These are phyloP conservation scores for Paramecium tetraurelia DNA, from an alignment of 73 alveolate genomes.

Conservation along the genomic window DNA sequence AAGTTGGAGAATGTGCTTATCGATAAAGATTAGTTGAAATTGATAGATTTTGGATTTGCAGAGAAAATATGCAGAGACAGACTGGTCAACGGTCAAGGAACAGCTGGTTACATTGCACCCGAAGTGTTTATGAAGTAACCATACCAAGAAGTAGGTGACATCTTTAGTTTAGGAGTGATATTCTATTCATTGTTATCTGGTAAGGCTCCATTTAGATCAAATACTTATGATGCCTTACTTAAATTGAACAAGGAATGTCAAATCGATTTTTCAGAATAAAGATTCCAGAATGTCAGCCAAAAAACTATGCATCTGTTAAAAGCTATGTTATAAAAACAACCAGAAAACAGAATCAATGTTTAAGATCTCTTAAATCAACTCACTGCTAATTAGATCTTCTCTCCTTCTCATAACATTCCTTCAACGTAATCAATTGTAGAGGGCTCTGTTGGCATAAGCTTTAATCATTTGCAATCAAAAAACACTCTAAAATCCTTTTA, in stretches of 20 bases:
- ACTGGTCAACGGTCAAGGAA: slow-evolving; percentile 53
- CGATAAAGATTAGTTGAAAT: slow-evolving; percentile 66
- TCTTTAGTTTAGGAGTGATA: slow-evolving; percentile 72
- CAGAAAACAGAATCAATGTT: not conserved
- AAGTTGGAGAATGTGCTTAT: slow-evolving; percentile 57
- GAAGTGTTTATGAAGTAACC: slow-evolving; percentile 71
- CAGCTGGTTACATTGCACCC: slow-evolving; percentile 75
- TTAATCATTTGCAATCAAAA: not conserved
- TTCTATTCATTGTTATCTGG: slow-evolving; percentile 65
- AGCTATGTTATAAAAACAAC: not conserved
- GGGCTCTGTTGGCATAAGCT: not conserved
- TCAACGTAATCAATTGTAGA: not conserved
- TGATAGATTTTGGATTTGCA: slow-evolving; percentile 81
- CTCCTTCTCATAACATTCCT: not conserved
- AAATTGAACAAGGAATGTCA: slow-evolving; percentile 20
- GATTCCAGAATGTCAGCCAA: not conserved
- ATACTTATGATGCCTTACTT: slow-evolving; percentile 30
- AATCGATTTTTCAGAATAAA: not conserved
- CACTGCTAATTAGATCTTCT: not conserved
- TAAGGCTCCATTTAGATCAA: slow-evolving; percentile 43
- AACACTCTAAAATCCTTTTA: not conserved
- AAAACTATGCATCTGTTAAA: not conserved
- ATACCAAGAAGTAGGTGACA: slow-evolving; percentile 69
- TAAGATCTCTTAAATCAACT: not conserved
- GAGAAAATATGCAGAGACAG: not conserved